These are phyloP conservation scores for Euphrasia arctica DNA, from an alignment of 305 asterid genomes.

Conservation along the genomic window DNA sequence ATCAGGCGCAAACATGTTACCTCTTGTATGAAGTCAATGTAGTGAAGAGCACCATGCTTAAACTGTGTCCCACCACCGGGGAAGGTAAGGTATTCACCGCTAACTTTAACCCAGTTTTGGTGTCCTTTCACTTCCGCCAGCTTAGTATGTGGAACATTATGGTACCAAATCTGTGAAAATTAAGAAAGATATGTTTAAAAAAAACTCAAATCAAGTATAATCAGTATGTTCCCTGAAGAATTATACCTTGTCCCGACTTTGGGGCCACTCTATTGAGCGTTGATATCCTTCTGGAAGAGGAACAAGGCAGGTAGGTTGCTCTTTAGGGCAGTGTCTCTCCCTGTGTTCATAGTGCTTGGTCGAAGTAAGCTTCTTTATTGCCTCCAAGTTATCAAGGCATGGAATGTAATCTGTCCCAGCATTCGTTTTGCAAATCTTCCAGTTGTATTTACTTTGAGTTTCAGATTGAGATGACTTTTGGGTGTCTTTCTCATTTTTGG, in stretches of 20 bases:
- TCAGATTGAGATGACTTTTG: slow-evolving; percentile 45
- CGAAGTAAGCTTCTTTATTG: slow-evolving; percentile 52
- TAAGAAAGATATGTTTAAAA: slow-evolving; percentile 9
- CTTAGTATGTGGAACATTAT: slow-evolving; percentile 82
- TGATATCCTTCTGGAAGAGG: slow-evolving; percentile 79
- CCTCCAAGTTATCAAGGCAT: slow-evolving; percentile 77
- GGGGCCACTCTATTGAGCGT: slow-evolving; percentile 76
- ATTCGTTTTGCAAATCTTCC: slow-evolving; percentile 78
- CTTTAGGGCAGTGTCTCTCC: slow-evolving; percentile 88
- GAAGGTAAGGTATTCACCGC: slow-evolving; percentile 84
- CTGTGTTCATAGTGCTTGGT: slow-evolving; percentile 95
- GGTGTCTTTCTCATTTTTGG: slow-evolving; percentile 70
- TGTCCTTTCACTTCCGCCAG: slow-evolving; percentile 72
- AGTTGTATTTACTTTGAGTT: slow-evolving; percentile 40
- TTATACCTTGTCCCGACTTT: slow-evolving; percentile 78
- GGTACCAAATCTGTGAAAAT: slow-evolving; percentile 73
- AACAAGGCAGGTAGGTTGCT: slow-evolving; percentile 88
- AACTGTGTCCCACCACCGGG: slow-evolving; percentile 99
- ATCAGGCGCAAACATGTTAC: slow-evolving; percentile 31
- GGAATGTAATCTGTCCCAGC: slow-evolving; percentile 96
- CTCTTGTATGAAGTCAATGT: slow-evolving; percentile 87
- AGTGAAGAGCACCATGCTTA: slow-evolving; percentile 93
- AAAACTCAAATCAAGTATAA: background rate
- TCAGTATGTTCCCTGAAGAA: background rate
- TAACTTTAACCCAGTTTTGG: slow-evolving; percentile 92